phyloP scores from a whole-genome alignment of 2,329 filamentous ascomycete genomes.

The Fusarium lateritium region DNA sequence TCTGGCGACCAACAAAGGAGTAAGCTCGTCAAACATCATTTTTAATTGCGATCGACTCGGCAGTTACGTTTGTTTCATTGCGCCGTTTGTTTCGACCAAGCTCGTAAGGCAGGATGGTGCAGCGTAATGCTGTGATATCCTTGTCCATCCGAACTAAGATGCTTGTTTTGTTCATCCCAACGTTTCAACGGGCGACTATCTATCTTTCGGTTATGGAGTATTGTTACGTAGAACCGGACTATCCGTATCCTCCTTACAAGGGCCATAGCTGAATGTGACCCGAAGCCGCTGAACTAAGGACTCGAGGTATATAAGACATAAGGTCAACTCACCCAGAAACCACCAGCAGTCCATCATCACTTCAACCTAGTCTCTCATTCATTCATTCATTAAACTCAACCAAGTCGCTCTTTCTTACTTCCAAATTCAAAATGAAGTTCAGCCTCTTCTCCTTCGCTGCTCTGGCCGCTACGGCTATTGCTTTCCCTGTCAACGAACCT shows the following conservation, averaged over 20 bases:
- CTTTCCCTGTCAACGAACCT: conserved; percentile 1
- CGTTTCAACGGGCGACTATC: conserved; percentile 16
- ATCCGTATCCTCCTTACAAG: conserved; percentile 15
- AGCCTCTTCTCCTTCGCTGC: conserved; percentile 25
- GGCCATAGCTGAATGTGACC: background rate
- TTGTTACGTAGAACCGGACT: background rate
- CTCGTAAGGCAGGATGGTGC: background rate
- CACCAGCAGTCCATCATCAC: conserved; percentile 2
- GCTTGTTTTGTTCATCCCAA: background rate
- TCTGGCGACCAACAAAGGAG: conserved; percentile 3
- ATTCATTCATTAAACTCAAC: conserved; percentile 22
- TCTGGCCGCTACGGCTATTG: conserved; percentile 22
- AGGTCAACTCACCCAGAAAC: background rate
- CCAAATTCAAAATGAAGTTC: conserved; percentile 30
- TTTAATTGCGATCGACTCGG: conserved; percentile 31
- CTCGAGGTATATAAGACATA: conserved; percentile 14
- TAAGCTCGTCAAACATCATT: background rate
- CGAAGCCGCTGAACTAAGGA: background rate
- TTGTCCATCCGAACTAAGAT: background rate
- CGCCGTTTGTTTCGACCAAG: conserved; percentile 9
- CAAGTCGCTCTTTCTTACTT: conserved; percentile 28
- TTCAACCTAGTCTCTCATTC: conserved; percentile 29
- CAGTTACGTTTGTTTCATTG: conserved; percentile 21
- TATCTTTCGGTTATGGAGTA: conserved; percentile 14
- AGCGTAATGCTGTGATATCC: background rate